Percentiles rank a stretch among this genome's conserved stretches.
Conservation (phyloP, 805 yeast species). For the Metschnikowia lunata region DNA sequence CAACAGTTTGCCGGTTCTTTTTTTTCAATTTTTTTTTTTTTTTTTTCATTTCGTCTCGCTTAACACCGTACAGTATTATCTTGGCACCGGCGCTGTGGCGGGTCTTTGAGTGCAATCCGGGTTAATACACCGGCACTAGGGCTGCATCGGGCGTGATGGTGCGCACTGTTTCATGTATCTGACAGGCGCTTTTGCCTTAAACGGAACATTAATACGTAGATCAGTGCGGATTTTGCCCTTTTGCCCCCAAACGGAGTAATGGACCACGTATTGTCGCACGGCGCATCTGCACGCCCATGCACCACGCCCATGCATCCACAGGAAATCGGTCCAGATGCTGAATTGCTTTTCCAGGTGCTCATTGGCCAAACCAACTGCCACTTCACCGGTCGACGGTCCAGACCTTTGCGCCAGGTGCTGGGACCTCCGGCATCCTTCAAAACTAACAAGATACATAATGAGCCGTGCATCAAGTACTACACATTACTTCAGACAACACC, state of each 20-base stretch:
- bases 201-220: slow-evolving; percentile 1
- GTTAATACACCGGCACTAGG: too few species aligned
- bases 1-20: too few species aligned
- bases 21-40: too few species aligned
- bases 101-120: too few species aligned
- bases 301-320: not conserved
- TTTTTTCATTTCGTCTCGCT: too few species aligned
- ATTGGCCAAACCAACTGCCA: not conserved
- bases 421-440: not conserved
- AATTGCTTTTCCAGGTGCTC: not conserved
- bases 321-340: not conserved
- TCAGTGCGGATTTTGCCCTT: too few species aligned
- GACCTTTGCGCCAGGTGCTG: not conserved
- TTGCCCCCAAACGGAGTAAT: not conserved
- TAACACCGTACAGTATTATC: too few species aligned
- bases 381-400: not conserved
- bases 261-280: not conserved
- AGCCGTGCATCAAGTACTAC: not conserved
- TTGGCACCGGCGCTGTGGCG: too few species aligned
- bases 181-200: not conserved
- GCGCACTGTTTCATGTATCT: not conserved
- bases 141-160: not conserved
- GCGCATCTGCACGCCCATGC: not conserved
- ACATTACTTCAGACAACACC: not conserved
- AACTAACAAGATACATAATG: not conserved